Evolutionary conservation across 257 asterid genomes (phyloP).

Genomic region (Gentiana straminea): DNA sequence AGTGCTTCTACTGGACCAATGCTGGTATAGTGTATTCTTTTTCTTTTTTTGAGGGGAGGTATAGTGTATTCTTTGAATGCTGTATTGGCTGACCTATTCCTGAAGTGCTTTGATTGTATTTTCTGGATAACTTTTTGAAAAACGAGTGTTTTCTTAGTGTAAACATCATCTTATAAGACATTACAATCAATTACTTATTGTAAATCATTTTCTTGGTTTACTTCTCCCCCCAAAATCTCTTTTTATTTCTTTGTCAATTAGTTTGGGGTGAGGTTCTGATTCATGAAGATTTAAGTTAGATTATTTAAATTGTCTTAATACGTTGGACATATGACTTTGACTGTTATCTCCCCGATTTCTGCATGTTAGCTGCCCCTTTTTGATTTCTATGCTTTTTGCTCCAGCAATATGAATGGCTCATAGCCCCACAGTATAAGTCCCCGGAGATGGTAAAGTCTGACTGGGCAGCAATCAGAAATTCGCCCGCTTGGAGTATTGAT

Average conservation of each 20-base stretch:
- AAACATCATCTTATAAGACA: too few species aligned
- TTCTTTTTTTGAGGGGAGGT: slow-evolving; percentile 15
- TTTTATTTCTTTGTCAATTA: too few species aligned
- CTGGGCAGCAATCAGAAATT: slow-evolving; percentile 78
- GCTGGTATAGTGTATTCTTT: slow-evolving; percentile 52
- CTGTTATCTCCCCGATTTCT: not conserved
- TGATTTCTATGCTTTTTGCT: slow-evolving; percentile 15
- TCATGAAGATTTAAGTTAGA: too few species aligned
- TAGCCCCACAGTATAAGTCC: slow-evolving; percentile 90
- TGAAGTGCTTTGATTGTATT: too few species aligned
- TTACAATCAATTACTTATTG: too few species aligned
- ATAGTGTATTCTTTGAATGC: slow-evolving; percentile 16
- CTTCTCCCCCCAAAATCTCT: too few species aligned
- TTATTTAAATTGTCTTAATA: too few species aligned
- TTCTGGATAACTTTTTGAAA: too few species aligned
- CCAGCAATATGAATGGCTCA: slow-evolving; percentile 98
- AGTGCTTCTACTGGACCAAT: slow-evolving; percentile 80
- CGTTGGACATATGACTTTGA: too few species aligned
- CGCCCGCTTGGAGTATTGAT: slow-evolving; percentile 95
- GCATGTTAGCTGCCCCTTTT: not conserved
- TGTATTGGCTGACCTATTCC: not conserved
- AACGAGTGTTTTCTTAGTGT: too few species aligned
- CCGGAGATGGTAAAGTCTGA: slow-evolving; percentile 85
- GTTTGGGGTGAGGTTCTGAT: too few species aligned
- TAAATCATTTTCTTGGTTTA: too few species aligned